Base-by-base conservation (phyloP, 345 rosid species). In the Populus simonii region DNA sequence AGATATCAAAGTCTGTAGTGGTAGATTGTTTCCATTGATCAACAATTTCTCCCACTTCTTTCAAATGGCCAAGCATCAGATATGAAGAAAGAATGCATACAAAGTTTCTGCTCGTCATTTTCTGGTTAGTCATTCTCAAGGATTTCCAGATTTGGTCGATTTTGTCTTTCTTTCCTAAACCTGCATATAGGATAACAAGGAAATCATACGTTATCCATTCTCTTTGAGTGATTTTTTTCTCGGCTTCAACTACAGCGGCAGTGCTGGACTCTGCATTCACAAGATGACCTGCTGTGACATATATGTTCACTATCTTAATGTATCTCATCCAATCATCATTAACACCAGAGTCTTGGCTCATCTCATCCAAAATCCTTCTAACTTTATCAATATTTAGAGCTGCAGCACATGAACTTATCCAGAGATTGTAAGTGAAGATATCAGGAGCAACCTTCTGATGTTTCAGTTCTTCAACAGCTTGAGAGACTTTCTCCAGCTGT, bases 181-280 rank as follows among this genome's bases (percentile, higher is more conserved):
- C 92, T 11, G 94, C 92, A 80, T 92, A 80, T 71, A 93, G 82
- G 81, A 93, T 88, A 80, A 93, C 82, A 29, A 95, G 94, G 75
- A 93, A 93, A 86, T 92, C 98, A 33, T 96, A 96, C 0, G 92
- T 90, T 70, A 93, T 86, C 98, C 96, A 96, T 75, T 96, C 97
- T 84, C 99, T 85, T 55, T 89, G 98, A 7, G 92, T 82, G 39
- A 92, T 76, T 61, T 88, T 67, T 75, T 85, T 91, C 81, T 88
- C 97, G 0, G 90, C 80, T 86, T 89, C 96, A 8, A 90, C 88
- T 0, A 89, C 89, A 69, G 89, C 68, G 4, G 8, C 35, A 5
- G 53, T 16, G 45, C 78, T 79, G 2, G 83, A 80, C 78, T 83
- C 87, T 8, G 89, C 78, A 79, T 79, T 86, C 11, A 73, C 74